Evolutionary conservation across 768 basidiomycete genomes (phyloP).

Genomic region (Tephrocybe sp.): DNA sequence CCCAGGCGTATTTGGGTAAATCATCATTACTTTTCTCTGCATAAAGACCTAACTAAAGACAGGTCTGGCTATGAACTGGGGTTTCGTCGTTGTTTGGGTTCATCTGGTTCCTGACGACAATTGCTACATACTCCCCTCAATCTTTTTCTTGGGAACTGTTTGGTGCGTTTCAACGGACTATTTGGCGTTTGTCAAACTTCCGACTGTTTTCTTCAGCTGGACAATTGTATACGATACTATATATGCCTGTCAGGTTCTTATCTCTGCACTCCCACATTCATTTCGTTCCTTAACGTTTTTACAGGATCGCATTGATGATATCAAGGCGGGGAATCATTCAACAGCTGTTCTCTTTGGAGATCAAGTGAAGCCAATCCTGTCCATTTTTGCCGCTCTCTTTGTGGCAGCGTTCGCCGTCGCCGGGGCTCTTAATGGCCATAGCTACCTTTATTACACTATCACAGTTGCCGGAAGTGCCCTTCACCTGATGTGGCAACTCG

Average conservation of each 20-base stretch:
- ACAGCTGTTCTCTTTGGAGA: slow-evolving; percentile 54
- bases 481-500: slow-evolving; percentile 11
- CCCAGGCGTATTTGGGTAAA: slow-evolving; percentile 38
- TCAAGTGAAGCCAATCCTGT: slow-evolving; percentile 40
- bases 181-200: not conserved
- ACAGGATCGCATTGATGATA: slow-evolving; percentile 59
- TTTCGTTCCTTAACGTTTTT: slow-evolving; percentile 46
- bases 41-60: too few relatives aligned
- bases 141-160: slow-evolving; percentile 9
- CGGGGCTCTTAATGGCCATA: slow-evolving; percentile 36
- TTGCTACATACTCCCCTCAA: not conserved
- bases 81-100: slow-evolving; percentile 20
- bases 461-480: slow-evolving; percentile 17
- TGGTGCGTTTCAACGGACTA: not conserved
- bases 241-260: slow-evolving; percentile 12
- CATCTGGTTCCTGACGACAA: slow-evolving; percentile 12
- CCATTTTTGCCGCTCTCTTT: slow-evolving; percentile 39
- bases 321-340: slow-evolving; percentile 52
- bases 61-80: slow-evolving; percentile 28
- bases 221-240: slow-evolving; percentile 14
- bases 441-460: slow-evolving; percentile 30
- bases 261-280: not conserved
- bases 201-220: slow-evolving; percentile 1
- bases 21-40: too few relatives aligned
- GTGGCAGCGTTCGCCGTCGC: slow-evolving; percentile 37